Evolutionary conservation across 2,329 filamentous ascomycete genomes (phyloP), one percentile per base, ranked within the genome.

Genomic region (Daldinia sp.): DNA sequence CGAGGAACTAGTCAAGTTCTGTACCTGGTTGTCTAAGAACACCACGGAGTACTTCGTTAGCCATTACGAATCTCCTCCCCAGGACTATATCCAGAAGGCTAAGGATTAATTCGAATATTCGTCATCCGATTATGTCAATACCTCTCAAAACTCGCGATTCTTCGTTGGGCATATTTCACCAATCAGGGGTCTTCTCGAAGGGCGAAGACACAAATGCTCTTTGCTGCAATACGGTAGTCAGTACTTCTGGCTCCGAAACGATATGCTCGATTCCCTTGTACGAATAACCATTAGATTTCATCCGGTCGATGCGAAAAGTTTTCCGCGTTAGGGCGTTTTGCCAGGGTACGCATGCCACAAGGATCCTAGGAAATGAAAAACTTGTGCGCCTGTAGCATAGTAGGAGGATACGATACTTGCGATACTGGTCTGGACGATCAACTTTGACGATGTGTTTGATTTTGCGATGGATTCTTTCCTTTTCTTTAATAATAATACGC

Each of bases 1-100:
- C 12, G 93, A 98, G 75, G 96, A 99, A 79, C 86, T 99, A 15
- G 87, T 89, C 73, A 95, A 94, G 80, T 90, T 99, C 80, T 93
- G 91, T 10, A 86, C 89, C 60, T 99, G 94, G 93, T 85, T 99
- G 62, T 88, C 90, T 66, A 92, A 91, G 74, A 89, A 95, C 75
- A 89, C 90, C 13, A 85, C 88, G 64, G 87, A 87, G 26, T 97
- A 96, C 81, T 97, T 99, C 77, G 86, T 89, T 65, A 88, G 83
- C 65, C 87, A 91, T 75, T 96, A 96, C 77, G 92, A 93, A 81
- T 89, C 88, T 30, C 90, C 92, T 0, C 86, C 86, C 12, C 85
- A 89, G 71, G 89, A 92, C 62, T 94, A 94, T 75, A 84, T 90
- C 62, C 91, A 93, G 71, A 90, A 89, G 78, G 89, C 90, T 12